Percentiles rank a stretch among this genome's conserved stretches.
Evolutionary conservation across 176 grass and related monocot species (phyloP).

Genomic region (Carex myosuroides): DNA sequence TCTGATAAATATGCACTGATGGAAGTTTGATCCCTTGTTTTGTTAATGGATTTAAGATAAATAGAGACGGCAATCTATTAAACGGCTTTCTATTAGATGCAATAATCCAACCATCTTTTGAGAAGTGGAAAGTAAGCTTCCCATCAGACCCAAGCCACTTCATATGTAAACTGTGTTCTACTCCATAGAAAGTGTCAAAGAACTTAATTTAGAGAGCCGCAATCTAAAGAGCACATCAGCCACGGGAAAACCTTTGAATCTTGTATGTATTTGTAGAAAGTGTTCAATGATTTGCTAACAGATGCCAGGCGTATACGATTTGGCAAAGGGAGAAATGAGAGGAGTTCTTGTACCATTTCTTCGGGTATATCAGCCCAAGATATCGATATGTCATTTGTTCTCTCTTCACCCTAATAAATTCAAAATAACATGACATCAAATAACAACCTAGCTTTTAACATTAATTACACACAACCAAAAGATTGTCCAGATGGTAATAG

Average conservation of each 20-base stretch:
- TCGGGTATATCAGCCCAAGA: conserved; percentile 14
- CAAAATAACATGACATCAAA: conserved; percentile 3
- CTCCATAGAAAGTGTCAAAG: conserved; percentile 6
- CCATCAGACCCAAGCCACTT: not conserved
- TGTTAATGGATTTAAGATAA: conserved; percentile 27
- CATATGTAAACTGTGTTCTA: not conserved
- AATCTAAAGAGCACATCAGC: conserved; percentile 22
- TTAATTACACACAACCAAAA: not conserved
- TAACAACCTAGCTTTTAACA: not conserved
- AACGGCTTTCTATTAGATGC: not conserved
- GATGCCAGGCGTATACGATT: conserved; percentile 8
- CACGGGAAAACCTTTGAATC: conserved; percentile 22
- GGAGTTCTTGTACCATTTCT: not conserved
- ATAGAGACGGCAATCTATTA: not conserved
- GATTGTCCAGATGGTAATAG: not conserved
- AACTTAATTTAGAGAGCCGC: conserved; percentile 1
- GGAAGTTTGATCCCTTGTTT: not conserved
- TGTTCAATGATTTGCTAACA: conserved; percentile 24
- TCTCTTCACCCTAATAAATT: not conserved
- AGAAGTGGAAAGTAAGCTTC: not conserved
- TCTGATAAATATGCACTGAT: no score
- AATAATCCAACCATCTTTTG: conserved; percentile 29
- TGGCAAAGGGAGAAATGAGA: conserved; percentile 6
- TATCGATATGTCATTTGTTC: not conserved
- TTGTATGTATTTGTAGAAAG: not conserved